Percentiles rank a stretch among this genome's conserved stretches.
These are phyloP conservation scores for Saccharomyces mikatae DNA, from an alignment of 805 yeast species.

Conservation along the genomic window DNA sequence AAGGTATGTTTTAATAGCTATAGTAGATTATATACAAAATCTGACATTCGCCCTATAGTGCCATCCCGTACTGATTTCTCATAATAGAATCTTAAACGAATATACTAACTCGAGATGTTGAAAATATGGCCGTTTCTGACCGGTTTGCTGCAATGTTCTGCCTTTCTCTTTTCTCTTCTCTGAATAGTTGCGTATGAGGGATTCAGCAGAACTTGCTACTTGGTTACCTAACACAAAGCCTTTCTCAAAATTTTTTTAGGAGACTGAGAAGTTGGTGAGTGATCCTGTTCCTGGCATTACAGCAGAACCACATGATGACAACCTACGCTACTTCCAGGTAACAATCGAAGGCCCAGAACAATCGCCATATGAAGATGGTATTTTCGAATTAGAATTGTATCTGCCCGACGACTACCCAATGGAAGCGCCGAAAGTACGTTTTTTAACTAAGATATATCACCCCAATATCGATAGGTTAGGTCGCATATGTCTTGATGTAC, in stretches of 20 bases:
- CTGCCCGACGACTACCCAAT: constrained; percentile 96
- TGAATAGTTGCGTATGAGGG: background rate
- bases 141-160: background rate
- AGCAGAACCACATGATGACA: constrained; percentile 90
- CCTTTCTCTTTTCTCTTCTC: background rate
- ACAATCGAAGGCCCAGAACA: constrained; percentile 84
- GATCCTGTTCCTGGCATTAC: constrained; percentile 97
- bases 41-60: background rate
- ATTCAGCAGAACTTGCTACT: background rate
- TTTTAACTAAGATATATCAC: constrained; percentile 88
- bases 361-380: constrained; percentile 85
- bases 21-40: background rate
- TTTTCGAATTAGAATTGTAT: constrained; percentile 74
- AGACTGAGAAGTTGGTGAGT: constrained; percentile 81
- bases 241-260: constrained; percentile 34
- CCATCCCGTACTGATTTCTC: background rate
- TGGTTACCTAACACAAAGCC: constrained; percentile 1
- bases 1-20: constrained; percentile 41
- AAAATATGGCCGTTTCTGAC: background rate
- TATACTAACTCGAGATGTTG: background rate
- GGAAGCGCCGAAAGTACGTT: constrained; percentile 95
- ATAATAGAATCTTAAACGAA: background rate
- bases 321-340: constrained; percentile 86
- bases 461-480: constrained; percentile 95
- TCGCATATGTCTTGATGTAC: constrained; percentile 88